These are phyloP conservation scores for Nasturtium officinale DNA, from an alignment of 345 rosid species.

Conservation along the genomic window DNA sequence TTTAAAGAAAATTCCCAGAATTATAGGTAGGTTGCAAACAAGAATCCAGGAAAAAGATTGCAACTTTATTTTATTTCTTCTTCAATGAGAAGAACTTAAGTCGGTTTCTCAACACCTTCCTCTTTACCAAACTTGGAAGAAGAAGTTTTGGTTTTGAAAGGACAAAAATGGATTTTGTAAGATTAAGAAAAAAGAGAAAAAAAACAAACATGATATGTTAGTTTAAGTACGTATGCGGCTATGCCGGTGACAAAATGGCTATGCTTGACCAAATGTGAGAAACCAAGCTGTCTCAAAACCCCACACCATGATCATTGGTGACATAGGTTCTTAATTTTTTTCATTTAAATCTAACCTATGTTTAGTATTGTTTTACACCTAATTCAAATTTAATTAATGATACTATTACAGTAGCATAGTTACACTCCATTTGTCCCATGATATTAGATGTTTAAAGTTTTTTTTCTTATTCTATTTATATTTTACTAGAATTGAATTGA, in stretches of 20 bases:
- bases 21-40: slow-evolving; percentile 16
- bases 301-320: slow-evolving; percentile 36
- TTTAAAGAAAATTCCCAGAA: slow-evolving; percentile 23
- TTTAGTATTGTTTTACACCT: not conserved
- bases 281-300: slow-evolving; percentile 43
- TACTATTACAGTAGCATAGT: too few relatives aligned
- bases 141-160: not conserved
- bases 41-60: slow-evolving; percentile 27
- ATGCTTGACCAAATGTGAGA: slow-evolving; percentile 46
- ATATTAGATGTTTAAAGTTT: too few relatives aligned
- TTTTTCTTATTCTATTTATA: too few relatives aligned
- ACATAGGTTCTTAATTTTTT: slow-evolving; percentile 11
- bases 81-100: slow-evolving; percentile 28
- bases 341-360: not conserved
- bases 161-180: slow-evolving; percentile 17
- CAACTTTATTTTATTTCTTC: not conserved
- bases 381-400: too few relatives aligned
- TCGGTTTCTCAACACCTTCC: slow-evolving; percentile 41
- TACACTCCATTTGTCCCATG: too few relatives aligned
- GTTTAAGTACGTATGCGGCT: not conserved
- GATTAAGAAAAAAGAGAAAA: slow-evolving; percentile 1
- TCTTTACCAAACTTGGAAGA: slow-evolving; percentile 29
- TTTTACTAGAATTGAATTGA: too few relatives aligned
- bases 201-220: slow-evolving; percentile 24
- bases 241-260: slow-evolving; percentile 41